Base-by-base conservation (phyloP, 331 rosid genomes). In the Phaseolus coccineus region DNA sequence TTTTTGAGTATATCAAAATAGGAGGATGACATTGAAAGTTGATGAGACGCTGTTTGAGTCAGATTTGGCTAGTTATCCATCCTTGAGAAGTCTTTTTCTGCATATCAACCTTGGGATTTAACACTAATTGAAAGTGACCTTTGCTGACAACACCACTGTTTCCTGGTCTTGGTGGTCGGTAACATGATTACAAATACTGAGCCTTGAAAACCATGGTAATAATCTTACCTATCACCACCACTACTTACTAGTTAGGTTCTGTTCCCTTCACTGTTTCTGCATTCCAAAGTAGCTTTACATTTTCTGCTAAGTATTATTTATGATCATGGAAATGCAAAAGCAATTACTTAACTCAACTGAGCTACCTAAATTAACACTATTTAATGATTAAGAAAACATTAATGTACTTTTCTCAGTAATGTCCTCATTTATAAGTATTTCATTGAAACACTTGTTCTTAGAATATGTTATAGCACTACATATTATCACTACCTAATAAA, bases 41-140 rank as follows among this genome's bases (percentile, higher is more conserved):
- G 55, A 2, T 55, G 35, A 53, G 31, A 55, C 42, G 71, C 40
- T 8, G 68, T 39, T 40, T 55, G 27, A 55, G 15, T 46, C 16
- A 46, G 68, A 74, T 44, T 44, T 27, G 4, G 1, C 48, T 67
- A 16, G 35, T 35, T 76, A 42, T 42, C 30, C 25, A 44, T 58
- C 19, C 13, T 42, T 46, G 52, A 78, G 66, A 46, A 56, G 82
- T 78, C 77, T 13, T 19, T 56, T 69, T 57, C 61, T 69, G 13
- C 52, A 31, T 8, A 78, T 56, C 82, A 56, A 57, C 15, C 22
- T 61, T 24, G 22, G 33, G 35, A 61, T 71, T 79, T 48, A 76
- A 22, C 51, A 42, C 31, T 67, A 12, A 40, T 24, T 67, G 72
- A 74, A 24, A 53, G 25, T 58, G 46, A 53, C 80, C 50, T 68